Conservation (phyloP, 2,329 filamentous ascomycete genomes). For the Ceratocystiopsis brevicomis region DNA sequence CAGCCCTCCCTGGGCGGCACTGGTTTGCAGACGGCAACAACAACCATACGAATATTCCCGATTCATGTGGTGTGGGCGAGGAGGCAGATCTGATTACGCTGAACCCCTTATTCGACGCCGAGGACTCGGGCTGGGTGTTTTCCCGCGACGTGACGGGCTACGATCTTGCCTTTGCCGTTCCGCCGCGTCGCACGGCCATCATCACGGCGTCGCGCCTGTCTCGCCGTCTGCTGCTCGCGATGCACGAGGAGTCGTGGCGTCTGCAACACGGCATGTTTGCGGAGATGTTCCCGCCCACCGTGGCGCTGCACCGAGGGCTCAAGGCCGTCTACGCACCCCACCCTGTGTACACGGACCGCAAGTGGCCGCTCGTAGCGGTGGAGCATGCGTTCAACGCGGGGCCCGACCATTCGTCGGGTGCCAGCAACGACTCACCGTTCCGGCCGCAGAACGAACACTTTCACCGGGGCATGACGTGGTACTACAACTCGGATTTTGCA, state of each 20-base stretch:
- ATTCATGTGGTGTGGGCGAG: constrained; percentile 49
- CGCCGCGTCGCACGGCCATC: constrained; percentile 51
- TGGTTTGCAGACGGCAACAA: constrained; percentile 8
- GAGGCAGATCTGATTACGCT: constrained; percentile 60
- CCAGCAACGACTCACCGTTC: constrained; percentile 39
- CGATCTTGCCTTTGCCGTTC: constrained; percentile 28
- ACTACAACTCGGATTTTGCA: constrained; percentile 64
- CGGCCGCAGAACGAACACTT: constrained; percentile 58
- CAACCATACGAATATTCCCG: constrained; percentile 9
- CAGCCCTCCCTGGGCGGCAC: neutral
- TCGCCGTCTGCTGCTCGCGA: constrained; percentile 44
- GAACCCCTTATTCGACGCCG: constrained; percentile 57
- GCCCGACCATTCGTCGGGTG: constrained; percentile 44
- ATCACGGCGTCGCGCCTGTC: constrained; percentile 53
- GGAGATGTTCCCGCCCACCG: constrained; percentile 59
- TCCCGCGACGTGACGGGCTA: constrained; percentile 53
- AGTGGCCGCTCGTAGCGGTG: constrained; percentile 50
- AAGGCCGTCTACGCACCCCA: constrained; percentile 70
- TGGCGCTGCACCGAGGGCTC: constrained; percentile 55
- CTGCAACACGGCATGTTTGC: constrained; percentile 55
- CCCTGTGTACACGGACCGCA: constrained; percentile 59
- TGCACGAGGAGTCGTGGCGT: constrained; percentile 56
- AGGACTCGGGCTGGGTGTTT: constrained; percentile 55
- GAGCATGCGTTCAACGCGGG: constrained; percentile 67
- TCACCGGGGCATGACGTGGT: constrained; percentile 67